These are phyloP conservation scores for Herpetomonas samuelpessoai DNA, from an alignment of 208 protist genomes.

Conservation along the genomic window DNA sequence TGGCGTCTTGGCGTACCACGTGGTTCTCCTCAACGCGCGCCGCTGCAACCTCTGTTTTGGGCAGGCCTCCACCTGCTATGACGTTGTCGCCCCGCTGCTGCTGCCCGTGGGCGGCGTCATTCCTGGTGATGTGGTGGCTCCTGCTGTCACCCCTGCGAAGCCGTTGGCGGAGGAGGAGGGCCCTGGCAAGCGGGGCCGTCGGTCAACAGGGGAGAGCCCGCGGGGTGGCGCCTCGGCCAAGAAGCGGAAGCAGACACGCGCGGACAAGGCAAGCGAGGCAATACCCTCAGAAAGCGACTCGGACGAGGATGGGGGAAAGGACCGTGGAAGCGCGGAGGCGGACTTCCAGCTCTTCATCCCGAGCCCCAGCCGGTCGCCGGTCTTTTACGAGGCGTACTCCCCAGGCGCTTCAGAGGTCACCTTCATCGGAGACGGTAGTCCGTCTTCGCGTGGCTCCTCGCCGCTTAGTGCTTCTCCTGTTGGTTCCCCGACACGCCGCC, in stretches of 20 bases:
- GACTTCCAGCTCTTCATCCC: conserved; percentile 47
- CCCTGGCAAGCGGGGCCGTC: neutral
- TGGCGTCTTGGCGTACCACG: conserved; percentile 61
- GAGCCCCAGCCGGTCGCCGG: conserved; percentile 56
- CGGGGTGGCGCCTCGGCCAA: neutral
- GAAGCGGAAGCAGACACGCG: neutral
- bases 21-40: conserved; percentile 45
- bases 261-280: neutral
- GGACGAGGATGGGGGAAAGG: neutral
- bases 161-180: neutral
- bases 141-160: neutral
- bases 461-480: no score
- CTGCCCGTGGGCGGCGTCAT: conserved; percentile 19
- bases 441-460: neutral
- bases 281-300: neutral
- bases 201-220: neutral
- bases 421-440: neutral
- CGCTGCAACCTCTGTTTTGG: conserved; percentile 74
- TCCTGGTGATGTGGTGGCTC: conserved; percentile 8
- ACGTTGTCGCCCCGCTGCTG: conserved; percentile 45
- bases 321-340: conserved; percentile 3
- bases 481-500: neutral
- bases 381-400: conserved; percentile 63
- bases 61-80: conserved; percentile 79
- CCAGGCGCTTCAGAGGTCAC: conserved; percentile 10